phyloP scores from a whole-genome alignment of 345 rosid species.

The Euphorbia pulcherrima region DNA sequence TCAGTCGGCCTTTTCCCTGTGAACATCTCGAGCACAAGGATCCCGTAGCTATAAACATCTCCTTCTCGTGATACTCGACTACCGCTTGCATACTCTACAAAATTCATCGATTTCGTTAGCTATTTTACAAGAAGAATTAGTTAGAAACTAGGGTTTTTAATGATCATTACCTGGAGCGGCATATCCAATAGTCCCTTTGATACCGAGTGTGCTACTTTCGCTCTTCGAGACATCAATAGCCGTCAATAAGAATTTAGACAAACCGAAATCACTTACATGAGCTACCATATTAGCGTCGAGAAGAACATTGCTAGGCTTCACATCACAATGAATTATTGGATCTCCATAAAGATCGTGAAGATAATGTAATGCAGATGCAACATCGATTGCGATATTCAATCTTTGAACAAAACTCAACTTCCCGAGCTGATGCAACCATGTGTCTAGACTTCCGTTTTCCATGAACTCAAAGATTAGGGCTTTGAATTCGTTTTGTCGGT shows the following conservation, averaged over 20 bases:
- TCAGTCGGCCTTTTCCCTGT: conserved; percentile 17
- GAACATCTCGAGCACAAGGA: conserved; percentile 18
- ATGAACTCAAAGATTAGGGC: conserved; percentile 1
- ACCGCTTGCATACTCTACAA: conserved; percentile 16
- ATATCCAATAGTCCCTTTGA: conserved; percentile 23
- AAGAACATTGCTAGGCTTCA: not conserved
- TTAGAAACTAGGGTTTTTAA: no score
- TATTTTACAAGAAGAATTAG: not conserved
- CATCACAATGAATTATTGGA: not conserved
- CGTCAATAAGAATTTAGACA: not conserved
- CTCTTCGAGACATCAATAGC: not conserved
- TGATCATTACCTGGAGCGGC: conserved; percentile 18
- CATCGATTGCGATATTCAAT: not conserved
- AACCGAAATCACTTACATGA: conserved; percentile 16
- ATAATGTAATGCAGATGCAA: not conserved
- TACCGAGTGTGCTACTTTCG: conserved; percentile 9
- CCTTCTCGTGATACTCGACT: not conserved
- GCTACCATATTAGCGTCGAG: not conserved
- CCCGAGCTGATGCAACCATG: conserved; percentile 15
- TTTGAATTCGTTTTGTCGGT: not conserved
- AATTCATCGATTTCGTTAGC: not conserved
- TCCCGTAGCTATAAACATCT: conserved; percentile 19
- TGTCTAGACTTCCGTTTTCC: conserved; percentile 17
- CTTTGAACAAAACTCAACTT: not conserved
- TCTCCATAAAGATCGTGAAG: not conserved